Conservation (phyloP, 768 basidiomycete species). For the Lactarius sp. region DNA sequence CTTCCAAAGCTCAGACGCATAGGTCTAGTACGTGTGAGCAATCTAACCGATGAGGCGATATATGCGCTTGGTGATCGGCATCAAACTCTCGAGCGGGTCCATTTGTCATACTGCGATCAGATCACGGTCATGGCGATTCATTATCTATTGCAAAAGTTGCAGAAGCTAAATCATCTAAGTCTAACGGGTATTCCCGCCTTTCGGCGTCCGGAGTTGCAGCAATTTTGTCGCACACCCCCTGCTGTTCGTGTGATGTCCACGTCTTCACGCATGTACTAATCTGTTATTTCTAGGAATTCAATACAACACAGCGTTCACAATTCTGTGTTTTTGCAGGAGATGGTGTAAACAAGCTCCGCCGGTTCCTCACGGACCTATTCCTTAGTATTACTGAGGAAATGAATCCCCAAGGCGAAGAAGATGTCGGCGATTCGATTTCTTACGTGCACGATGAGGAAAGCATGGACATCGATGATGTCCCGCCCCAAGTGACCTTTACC, state of each 20-base stretch:
- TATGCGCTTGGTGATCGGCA: slow-evolving; percentile 83
- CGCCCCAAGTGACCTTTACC: slow-evolving; percentile 30
- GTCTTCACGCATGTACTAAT: neutral
- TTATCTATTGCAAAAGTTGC: slow-evolving; percentile 83
- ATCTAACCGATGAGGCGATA: slow-evolving; percentile 91
- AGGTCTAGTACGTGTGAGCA: slow-evolving; percentile 89
- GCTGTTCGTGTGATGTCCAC: slow-evolving; percentile 46
- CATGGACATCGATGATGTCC: slow-evolving; percentile 31
- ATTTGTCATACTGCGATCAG: slow-evolving; percentile 95
- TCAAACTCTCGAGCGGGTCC: slow-evolving; percentile 87
- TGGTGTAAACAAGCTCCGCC: slow-evolving; percentile 78
- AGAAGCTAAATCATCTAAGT: slow-evolving; percentile 89
- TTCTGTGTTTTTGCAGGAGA: slow-evolving; percentile 97
- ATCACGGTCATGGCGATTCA: slow-evolving; percentile 89
- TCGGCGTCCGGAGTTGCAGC: slow-evolving; percentile 76
- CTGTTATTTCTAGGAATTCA: slow-evolving; percentile 67
- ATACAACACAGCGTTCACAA: slow-evolving; percentile 75
- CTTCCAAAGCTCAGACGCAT: slow-evolving; percentile 90
- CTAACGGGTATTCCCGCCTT: slow-evolving; percentile 96
- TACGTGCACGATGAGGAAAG: slow-evolving; percentile 33
- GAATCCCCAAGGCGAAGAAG: slow-evolving; percentile 38
- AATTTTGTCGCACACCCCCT: slow-evolving; percentile 86
- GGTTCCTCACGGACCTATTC: slow-evolving; percentile 71
- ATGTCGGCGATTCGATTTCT: slow-evolving; percentile 62
- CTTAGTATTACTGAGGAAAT: slow-evolving; percentile 67